These are phyloP conservation scores for Triangularia setosa DNA, from an alignment of 2,329 filamentous ascomycete species.

Conservation along the genomic window DNA sequence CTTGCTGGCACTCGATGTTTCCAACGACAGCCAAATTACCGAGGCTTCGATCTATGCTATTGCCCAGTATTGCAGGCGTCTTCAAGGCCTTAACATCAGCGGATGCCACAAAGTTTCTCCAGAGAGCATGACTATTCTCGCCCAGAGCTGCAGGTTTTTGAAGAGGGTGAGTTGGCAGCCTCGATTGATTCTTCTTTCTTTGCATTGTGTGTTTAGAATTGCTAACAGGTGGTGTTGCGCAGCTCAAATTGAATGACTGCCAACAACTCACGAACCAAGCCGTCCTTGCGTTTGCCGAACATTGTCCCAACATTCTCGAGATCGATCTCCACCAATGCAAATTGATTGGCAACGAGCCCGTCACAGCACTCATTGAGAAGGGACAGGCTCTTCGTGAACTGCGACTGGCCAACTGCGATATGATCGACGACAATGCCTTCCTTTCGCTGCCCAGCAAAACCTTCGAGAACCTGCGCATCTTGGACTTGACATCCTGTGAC, in stretches of 20 bases:
- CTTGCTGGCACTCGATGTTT: constrained; percentile 86
- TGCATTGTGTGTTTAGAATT: not conserved
- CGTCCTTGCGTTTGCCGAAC: constrained; percentile 77
- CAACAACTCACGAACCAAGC: constrained; percentile 76
- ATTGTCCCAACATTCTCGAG: constrained; percentile 91
- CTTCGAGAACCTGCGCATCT: constrained; percentile 85
- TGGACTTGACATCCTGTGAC: constrained; percentile 86
- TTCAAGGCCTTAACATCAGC: constrained; percentile 92
- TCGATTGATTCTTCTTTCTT: not conserved
- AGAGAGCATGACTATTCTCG: constrained; percentile 75
- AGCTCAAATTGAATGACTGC: constrained; percentile 95
- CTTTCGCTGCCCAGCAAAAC: constrained; percentile 62
- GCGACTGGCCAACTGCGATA: constrained; percentile 77
- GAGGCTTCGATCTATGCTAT: constrained; percentile 75
- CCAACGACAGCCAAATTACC: constrained; percentile 77
- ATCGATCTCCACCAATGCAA: constrained; percentile 89
- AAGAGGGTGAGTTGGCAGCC: constrained; percentile 63
- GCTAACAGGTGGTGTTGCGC: constrained; percentile 15
- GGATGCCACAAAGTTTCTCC: constrained; percentile 81
- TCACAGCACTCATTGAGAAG: constrained; percentile 74
- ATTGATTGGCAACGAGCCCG: constrained; percentile 74
- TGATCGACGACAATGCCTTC: constrained; percentile 86
- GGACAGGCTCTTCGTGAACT: constrained; percentile 85
- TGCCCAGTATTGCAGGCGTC: constrained; percentile 73
- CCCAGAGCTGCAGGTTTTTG: constrained; percentile 77